Evolutionary conservation across 805 yeast species (phyloP).

Genomic region (Teunomyces lycoperdinae): DNA sequence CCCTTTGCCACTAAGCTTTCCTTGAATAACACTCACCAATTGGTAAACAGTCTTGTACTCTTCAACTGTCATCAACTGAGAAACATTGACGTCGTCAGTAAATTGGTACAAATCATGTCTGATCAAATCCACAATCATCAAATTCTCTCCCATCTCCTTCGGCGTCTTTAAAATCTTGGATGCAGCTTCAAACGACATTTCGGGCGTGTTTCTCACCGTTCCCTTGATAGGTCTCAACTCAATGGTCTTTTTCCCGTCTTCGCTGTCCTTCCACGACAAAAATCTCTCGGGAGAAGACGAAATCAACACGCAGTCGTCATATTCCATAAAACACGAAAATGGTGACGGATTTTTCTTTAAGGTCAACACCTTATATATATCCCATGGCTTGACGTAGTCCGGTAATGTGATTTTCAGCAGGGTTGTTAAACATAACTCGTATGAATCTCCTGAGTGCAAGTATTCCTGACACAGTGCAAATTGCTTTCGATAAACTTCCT

Average conservation of each 20-base stretch:
- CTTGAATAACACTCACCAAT: conserved; percentile 84
- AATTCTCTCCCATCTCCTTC: conserved; percentile 91
- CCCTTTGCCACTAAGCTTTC: conserved; percentile 39
- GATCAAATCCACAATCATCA: conserved; percentile 95
- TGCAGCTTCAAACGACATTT: conserved; percentile 58
- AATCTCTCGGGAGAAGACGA: conserved; percentile 96
- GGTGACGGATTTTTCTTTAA: conserved; percentile 81
- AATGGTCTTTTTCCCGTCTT: conserved; percentile 37
- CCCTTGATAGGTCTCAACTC: conserved; percentile 96
- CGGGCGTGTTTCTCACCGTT: conserved; percentile 69
- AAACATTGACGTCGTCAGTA: conserved; percentile 62
- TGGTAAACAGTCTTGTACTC: conserved; percentile 91
- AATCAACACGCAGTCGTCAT: conserved; percentile 60
- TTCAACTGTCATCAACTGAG: conserved; percentile 85
- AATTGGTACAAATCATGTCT: conserved; percentile 83
- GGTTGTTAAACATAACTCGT: conserved; percentile 87
- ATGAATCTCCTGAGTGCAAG: conserved; percentile 80
- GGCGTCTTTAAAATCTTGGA: conserved; percentile 67
- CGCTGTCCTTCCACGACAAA: conserved; percentile 64
- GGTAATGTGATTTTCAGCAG: conserved; percentile 62
- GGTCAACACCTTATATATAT: conserved; percentile 69
- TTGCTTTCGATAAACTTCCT: conserved; percentile 49
- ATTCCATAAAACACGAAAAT: conserved; percentile 75
- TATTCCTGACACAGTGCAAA: conserved; percentile 65
- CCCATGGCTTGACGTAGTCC: conserved; percentile 60